A percentile compares a stretch with the other conserved stretches of the same genome.
Evolutionary conservation across 2,329 filamentous ascomycete species (phyloP).

Genomic region (Trichoderma sp.): DNA sequence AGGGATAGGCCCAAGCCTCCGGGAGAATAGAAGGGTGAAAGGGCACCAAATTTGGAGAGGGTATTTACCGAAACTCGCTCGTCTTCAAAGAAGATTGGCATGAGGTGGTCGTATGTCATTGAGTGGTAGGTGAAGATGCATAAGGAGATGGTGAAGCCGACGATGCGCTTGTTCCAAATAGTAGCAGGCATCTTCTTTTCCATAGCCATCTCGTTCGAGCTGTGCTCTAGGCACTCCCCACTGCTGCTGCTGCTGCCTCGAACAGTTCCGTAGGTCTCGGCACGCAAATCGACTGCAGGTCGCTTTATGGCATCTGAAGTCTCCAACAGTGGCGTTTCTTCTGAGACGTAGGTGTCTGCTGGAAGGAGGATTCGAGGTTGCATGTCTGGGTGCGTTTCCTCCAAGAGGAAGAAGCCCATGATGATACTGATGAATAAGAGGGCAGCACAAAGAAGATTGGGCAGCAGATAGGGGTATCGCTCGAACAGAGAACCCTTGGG

Average conservation of each 20-base stretch:
- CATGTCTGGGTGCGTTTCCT: slow-evolving; percentile 88
- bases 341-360: slow-evolving; percentile 51
- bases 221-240: slow-evolving; percentile 42
- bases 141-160: slow-evolving; percentile 75
- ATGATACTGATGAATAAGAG: slow-evolving; percentile 77
- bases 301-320: slow-evolving; percentile 72
- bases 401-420: slow-evolving; percentile 73
- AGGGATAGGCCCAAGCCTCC: slow-evolving; percentile 62
- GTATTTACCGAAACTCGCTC: slow-evolving; percentile 48
- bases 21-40: slow-evolving; percentile 52
- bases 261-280: slow-evolving; percentile 79
- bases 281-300: slow-evolving; percentile 67
- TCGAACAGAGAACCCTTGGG: slow-evolving; percentile 67
- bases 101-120: slow-evolving; percentile 89
- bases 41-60: slow-evolving; percentile 29
- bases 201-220: slow-evolving; percentile 29
- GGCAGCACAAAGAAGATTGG: slow-evolving; percentile 78
- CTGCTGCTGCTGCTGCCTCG: slow-evolving; percentile 36
- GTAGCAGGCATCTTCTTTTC: slow-evolving; percentile 37
- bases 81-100: slow-evolving; percentile 92
- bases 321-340: slow-evolving; percentile 71
- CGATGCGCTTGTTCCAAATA: slow-evolving; percentile 59
- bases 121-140: slow-evolving; percentile 92
- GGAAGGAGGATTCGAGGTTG: slow-evolving; percentile 51
- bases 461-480: slow-evolving; percentile 80